These are phyloP conservation scores for Globisporangium nagaii DNA, from an alignment of 352 stramenopile genomes.

Conservation along the genomic window DNA sequence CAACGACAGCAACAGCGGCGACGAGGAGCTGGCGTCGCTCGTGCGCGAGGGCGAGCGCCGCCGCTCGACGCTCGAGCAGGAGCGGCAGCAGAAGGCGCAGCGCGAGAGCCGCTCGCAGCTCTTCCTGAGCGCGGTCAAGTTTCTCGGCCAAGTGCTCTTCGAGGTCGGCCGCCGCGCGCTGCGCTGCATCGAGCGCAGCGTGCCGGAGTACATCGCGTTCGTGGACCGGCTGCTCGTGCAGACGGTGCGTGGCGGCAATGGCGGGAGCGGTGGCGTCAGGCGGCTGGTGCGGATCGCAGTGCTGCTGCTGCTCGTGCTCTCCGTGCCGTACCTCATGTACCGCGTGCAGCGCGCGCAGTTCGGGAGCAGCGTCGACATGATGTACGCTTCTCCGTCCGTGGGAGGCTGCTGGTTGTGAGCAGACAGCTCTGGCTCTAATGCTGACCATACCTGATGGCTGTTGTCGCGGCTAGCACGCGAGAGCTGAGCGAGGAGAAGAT, in stretches of 20 bases:
- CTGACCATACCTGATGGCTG: background rate
- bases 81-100: slow-evolving; percentile 7
- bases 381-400: background rate
- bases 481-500: slow-evolving; percentile 57
- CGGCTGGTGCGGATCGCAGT: slow-evolving; percentile 34
- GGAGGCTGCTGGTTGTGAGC: background rate
- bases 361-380: slow-evolving; percentile 6
- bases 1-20: slow-evolving; percentile 3
- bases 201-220: slow-evolving; percentile 41
- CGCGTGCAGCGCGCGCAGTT: slow-evolving; percentile 29
- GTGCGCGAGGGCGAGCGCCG: slow-evolving; percentile 34
- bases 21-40: slow-evolving; percentile 35
- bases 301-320: slow-evolving; percentile 26
- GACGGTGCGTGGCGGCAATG: slow-evolving; percentile 37
- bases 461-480: slow-evolving; percentile 13
- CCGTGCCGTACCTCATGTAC: slow-evolving; percentile 41
- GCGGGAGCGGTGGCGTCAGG: slow-evolving; percentile 2
- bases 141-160: slow-evolving; percentile 40
- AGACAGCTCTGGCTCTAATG: background rate
- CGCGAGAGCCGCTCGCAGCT: slow-evolving; percentile 29
- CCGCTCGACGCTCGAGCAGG: slow-evolving; percentile 15
- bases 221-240: slow-evolving; percentile 46
- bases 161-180: slow-evolving; percentile 37
- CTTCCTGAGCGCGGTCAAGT: slow-evolving; percentile 35
- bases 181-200: slow-evolving; percentile 39